Evolutionary conservation across 768 basidiomycete genomes (phyloP), one percentile per base, ranked within the genome.

Genomic region (Boletus edulis): DNA sequence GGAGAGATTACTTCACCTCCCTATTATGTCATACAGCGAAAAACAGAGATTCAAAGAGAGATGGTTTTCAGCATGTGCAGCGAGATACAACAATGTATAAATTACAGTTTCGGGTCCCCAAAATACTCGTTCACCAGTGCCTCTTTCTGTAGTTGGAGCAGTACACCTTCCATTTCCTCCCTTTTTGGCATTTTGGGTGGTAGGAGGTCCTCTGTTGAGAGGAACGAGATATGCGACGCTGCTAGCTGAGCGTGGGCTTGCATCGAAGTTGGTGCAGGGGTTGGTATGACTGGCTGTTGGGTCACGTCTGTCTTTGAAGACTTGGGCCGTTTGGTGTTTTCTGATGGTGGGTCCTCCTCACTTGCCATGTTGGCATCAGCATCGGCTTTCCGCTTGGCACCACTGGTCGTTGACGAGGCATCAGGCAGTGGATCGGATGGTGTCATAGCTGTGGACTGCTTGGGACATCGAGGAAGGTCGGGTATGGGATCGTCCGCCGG

Each of bases 101-200:
- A 50, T 57, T 54, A 62, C 31, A 46, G 34, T 38, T 57, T 47
- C 34, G 57, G 57, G 43, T 79, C 75, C n/a, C 82, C 85, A 61
- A 82, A 78, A 59, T 86, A 86, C 68, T 97, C 92, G 63, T 91
- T 87, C 52, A 92, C 82, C 42, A 96, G 71, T 20, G 86, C 86
- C 72, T 85, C 81, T 74, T 96, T 95, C 66, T 88, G 79, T 58
- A 94, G 74, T 27, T 79, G 81, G 53, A 97, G 77, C 51, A 97
- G 68, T 11, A 89, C 81, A 20, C 71, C 68, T 67, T 91, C 91
- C 88, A 92, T 87, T 70, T 95, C 90, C 44, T 83, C 81, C 52
- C 81, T 77, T 1, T 82, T 83, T 1, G 91, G 89, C 71, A 95
- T 70, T 61, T 81, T 85, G 0, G 94, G 93, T 12, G 86, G 83